phyloP scores from a whole-genome alignment of 331 rosid genomes.

The Rosa hybrid region DNA sequence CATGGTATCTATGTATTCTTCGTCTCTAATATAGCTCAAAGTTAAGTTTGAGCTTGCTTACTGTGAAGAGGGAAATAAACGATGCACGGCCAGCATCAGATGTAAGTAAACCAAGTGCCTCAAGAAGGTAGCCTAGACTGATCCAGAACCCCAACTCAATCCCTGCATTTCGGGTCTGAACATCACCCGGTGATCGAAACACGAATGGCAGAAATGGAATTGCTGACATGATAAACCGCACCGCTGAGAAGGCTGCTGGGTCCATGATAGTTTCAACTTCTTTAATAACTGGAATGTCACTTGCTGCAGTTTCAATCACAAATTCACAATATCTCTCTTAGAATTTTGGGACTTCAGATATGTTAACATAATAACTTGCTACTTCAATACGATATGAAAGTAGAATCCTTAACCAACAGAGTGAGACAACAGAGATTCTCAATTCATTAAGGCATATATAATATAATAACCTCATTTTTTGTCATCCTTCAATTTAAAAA shows the following conservation, averaged over 20 bases:
- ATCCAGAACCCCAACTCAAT: conserved; percentile 35
- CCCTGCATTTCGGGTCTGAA: conserved; percentile 28
- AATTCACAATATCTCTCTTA: not conserved
- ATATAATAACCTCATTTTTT: not conserved
- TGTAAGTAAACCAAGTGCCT: conserved; percentile 32
- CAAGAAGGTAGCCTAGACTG: conserved; percentile 32
- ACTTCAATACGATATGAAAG: not conserved
- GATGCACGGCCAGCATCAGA: conserved; percentile 39
- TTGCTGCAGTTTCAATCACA: conserved; percentile 28
- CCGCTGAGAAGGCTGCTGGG: conserved; percentile 39
- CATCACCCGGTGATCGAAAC: conserved; percentile 23
- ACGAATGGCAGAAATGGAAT: conserved; percentile 36
- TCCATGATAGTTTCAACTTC: conserved; percentile 33
- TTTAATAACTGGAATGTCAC: conserved; percentile 36
- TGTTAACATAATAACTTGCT: not conserved
- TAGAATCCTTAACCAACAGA: not conserved
- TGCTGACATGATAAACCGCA: conserved; percentile 30
- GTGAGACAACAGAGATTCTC: not conserved
- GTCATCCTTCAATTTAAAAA: not conserved
- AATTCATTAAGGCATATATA: not conserved
- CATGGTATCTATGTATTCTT: not conserved
- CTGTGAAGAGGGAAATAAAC: conserved; percentile 30
- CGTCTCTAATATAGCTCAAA: not conserved
- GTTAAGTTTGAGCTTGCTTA: conserved; percentile 1
- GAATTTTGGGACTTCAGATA: not conserved